A percentile compares a stretch with the other conserved stretches of the same genome.
phyloP scores from a whole-genome alignment of 306 rosid genomes.

The Morella rubra region DNA sequence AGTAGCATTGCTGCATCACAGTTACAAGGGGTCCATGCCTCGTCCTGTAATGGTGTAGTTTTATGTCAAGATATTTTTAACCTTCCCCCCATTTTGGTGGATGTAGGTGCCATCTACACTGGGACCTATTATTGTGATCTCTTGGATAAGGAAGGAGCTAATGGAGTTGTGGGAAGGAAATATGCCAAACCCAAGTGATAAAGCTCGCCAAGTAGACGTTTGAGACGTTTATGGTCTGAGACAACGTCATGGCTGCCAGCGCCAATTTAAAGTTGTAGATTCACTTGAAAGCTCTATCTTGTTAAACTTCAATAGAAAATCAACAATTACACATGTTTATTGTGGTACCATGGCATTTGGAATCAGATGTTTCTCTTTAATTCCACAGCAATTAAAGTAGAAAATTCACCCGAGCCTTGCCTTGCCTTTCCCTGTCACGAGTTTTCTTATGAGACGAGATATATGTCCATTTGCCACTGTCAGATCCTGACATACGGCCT shows the following conservation, averaged over 20 bases:
- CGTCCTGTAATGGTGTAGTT: not conserved
- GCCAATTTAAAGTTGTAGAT: slow-evolving; percentile 56
- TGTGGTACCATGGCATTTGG: not conserved
- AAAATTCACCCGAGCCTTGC: not conserved
- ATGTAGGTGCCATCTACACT: slow-evolving; percentile 90
- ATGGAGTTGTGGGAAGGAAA: slow-evolving; percentile 89
- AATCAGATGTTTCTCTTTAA: not conserved
- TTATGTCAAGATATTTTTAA: not conserved
- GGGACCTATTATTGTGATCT: slow-evolving; percentile 72
- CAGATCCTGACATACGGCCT: not conserved
- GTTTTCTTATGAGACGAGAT: not conserved
- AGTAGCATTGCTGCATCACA: not conserved
- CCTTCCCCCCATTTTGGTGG: slow-evolving; percentile 14
- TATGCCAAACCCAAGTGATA: slow-evolving; percentile 51
- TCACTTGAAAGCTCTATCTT: slow-evolving; percentile 41
- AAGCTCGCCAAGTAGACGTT: slow-evolving; percentile 69
- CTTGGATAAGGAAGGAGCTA: slow-evolving; percentile 84
- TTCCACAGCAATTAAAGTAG: not conserved
- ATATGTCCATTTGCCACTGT: not conserved
- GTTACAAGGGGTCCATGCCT: not conserved
- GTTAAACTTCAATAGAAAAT: not conserved
- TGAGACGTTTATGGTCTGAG: slow-evolving; percentile 31
- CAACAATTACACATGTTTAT: not conserved
- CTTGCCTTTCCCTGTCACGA: too few relatives aligned
- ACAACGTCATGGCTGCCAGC: slow-evolving; percentile 23